phyloP scores from a whole-genome alignment of 169 alveolate genomes.

The Plasmodium vivax region DNA sequence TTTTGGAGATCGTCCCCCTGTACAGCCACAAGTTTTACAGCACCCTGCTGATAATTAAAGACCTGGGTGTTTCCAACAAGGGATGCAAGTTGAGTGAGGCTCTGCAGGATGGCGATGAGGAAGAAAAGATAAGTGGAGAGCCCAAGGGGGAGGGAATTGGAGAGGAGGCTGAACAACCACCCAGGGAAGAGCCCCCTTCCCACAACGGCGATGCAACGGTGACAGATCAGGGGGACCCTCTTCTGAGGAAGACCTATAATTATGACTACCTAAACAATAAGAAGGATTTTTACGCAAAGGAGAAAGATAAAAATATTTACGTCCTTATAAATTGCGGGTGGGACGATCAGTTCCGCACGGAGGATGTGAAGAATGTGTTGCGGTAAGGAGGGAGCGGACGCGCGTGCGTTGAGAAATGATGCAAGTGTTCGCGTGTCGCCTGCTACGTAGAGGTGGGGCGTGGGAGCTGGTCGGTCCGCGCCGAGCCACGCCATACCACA shows the following conservation, averaged over 20 bases:
- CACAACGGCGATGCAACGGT: background rate
- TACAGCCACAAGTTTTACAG: conserved; percentile 59
- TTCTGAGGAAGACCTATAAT: conserved; percentile 21
- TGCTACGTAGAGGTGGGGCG: background rate
- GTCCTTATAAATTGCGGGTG: conserved; percentile 73
- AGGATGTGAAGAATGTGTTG: conserved; percentile 38
- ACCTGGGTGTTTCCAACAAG: background rate
- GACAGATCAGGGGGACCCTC: background rate
- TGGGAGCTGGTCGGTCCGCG: background rate
- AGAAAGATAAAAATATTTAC: conserved; percentile 52
- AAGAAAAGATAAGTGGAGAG: background rate
- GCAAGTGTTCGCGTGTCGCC: background rate
- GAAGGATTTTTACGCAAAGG: conserved; percentile 45
- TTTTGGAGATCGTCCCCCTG: conserved; percentile 65
- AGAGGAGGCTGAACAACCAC: background rate
- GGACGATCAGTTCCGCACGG: conserved; percentile 64
- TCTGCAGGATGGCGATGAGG: background rate
- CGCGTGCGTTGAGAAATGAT: background rate
- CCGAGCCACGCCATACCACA: background rate
- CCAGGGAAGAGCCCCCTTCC: background rate
- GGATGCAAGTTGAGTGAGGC: background rate
- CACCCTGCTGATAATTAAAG: conserved; percentile 71
- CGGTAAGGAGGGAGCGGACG: conserved; percentile 24
- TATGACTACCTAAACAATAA: conserved; percentile 71
- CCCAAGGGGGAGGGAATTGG: background rate